A percentile compares a stretch with the other conserved stretches of the same genome.
Conservation (phyloP, 768 basidiomycete genomes). For the Thelephora ganbajun region DNA sequence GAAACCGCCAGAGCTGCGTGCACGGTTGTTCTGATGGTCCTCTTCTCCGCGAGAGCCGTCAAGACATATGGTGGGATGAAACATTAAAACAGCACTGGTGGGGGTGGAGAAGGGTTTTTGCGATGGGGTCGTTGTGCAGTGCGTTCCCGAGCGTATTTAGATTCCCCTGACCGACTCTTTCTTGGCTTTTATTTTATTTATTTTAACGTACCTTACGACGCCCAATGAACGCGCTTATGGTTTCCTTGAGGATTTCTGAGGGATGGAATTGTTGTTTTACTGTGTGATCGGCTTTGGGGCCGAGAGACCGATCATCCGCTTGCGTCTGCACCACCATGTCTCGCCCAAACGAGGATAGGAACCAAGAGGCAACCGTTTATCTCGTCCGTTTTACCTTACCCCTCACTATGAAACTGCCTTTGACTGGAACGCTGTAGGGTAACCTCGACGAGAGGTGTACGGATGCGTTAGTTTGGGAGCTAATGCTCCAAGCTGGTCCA, state of each 20-base stretch:
- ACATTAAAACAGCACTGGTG: background rate
- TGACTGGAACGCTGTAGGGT: slow-evolving; percentile 36
- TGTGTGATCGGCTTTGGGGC: too few relatives aligned
- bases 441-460: slow-evolving; percentile 93
- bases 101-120: background rate
- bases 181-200: too few relatives aligned
- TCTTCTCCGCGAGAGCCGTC: slow-evolving; percentile 52
- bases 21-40: slow-evolving; percentile 41
- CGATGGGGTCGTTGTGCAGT: too few relatives aligned
- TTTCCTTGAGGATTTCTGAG: too few relatives aligned
- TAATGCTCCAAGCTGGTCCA: slow-evolving; percentile 98
- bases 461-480: slow-evolving; percentile 92
- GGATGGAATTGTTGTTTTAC: too few relatives aligned
- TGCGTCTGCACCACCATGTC: slow-evolving; percentile 19
- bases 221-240: too few relatives aligned
- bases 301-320: slow-evolving; percentile 2
- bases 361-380: slow-evolving; percentile 51
- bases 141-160: too few relatives aligned
- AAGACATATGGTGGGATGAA: slow-evolving; percentile 38
- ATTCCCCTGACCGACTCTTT: too few relatives aligned
- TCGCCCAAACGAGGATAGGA: slow-evolving; percentile 38
- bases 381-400: slow-evolving; percentile 21
- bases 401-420: background rate
- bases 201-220: too few relatives aligned
- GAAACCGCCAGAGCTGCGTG: slow-evolving; percentile 62